phyloP scores from a whole-genome alignment of 305 asterid genomes.

The Fraxinus paxiana region DNA sequence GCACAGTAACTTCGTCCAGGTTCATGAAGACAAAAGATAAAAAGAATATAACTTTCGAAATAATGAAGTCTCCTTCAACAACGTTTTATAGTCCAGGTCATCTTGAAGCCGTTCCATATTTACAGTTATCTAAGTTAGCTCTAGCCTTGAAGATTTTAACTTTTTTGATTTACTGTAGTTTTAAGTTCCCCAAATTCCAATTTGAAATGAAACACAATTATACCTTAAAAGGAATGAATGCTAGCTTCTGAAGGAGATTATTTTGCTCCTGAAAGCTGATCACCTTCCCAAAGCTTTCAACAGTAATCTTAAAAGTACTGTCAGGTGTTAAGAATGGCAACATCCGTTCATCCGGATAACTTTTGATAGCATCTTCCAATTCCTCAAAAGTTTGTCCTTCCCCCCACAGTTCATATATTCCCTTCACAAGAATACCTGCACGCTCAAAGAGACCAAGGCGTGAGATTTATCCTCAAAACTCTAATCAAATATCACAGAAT shows the following conservation, averaged over 20 bases:
- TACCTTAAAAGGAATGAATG: slow-evolving; percentile 87
- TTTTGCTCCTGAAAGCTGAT: slow-evolving; percentile 66
- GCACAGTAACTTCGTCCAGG: neutral
- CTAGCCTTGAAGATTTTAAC: neutral
- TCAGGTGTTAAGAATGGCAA: slow-evolving; percentile 57
- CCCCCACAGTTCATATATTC: slow-evolving; percentile 92
- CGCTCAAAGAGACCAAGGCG: neutral
- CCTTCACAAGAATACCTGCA: slow-evolving; percentile 91
- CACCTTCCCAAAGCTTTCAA: slow-evolving; percentile 85
- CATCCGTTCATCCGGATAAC: slow-evolving; percentile 65
- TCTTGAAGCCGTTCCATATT: neutral
- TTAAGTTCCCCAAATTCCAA: slow-evolving; percentile 1
- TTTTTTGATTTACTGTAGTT: neutral
- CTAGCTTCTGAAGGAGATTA: slow-evolving; percentile 54
- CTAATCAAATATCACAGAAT: neutral
- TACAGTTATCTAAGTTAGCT: neutral
- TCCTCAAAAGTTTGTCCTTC: slow-evolving; percentile 76
- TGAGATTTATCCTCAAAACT: neutral
- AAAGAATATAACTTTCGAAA: neutral
- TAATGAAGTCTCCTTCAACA: neutral
- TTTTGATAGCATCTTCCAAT: slow-evolving; percentile 61
- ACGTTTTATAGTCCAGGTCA: neutral
- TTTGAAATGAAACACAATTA: slow-evolving; percentile 5
- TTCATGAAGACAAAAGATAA: neutral
- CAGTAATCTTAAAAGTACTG: slow-evolving; percentile 65